Evolutionary conservation across 1,284 basidiomycete species (phyloP), one percentile per base, ranked within the genome.

Genomic region (Ustilago sp.): DNA sequence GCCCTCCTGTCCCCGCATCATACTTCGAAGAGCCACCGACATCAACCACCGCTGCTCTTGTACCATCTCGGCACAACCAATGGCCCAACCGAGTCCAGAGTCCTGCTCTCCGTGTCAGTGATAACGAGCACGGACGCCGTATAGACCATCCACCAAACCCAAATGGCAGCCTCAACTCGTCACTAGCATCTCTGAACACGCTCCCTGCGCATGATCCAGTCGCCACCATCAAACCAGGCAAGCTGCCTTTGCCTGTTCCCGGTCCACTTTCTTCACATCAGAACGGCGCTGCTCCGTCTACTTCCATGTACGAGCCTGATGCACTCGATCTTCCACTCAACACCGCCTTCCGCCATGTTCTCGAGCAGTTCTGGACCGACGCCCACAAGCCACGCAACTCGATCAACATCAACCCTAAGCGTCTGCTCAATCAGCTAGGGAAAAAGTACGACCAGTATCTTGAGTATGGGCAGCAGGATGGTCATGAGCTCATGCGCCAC

Each of bases 381-480:
- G 52, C n/a, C 9, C 60, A 60, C 66, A 63, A 60, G 56, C 28
- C 62, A 23, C 64, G 64, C 45, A 43, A 53, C 35, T 70, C 74
- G 34, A 28, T 62, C 68, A 65, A 79, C n/a, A 57, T 86, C 80
- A 86, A 86, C 48, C 86, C 86, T 7, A 86, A 85, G 60, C 70
- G 89, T 34, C 85, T 95, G 45, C 87, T 96, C 15, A 86, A 88
- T 28, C 89, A 90, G 31, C 88, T 97, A 28, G 93, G 93, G 1
- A 88, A 89, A 77, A 96, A 96, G 87, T 93, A 95, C 85, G 93
- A 94, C 79, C 95, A 98, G 81, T 98, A 96, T 83, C 90, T 93
- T 55, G 94, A 95, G 81, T 88, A 88, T 57, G 83, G 87, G 59
- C 95, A 98, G 86, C 95, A 98, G 87, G 95, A 98, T 82, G 94